Conservation (phyloP, 2,329 filamentous ascomycete species). For the Amesomyces nigricolor region DNA sequence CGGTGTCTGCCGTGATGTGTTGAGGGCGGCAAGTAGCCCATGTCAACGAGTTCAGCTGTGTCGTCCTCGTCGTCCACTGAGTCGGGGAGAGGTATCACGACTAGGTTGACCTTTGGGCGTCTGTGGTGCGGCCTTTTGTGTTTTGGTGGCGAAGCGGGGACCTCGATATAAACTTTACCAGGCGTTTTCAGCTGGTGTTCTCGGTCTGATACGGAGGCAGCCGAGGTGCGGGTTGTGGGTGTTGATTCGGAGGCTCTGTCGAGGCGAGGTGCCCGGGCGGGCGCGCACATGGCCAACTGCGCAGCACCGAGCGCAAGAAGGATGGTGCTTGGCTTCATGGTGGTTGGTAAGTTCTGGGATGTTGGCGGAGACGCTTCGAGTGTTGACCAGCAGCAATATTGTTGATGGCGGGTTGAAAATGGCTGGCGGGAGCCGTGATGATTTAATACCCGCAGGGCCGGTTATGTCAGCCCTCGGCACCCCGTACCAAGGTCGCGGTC, state of each 20-base stretch:
- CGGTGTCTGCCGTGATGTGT: conserved; percentile 16
- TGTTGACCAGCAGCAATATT: not conserved
- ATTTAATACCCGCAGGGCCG: too few relatives aligned
- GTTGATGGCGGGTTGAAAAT: not conserved
- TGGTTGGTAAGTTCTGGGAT: not conserved
- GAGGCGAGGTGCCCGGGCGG: not conserved
- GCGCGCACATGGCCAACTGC: conserved; percentile 15
- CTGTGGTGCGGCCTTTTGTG: conserved; percentile 3
- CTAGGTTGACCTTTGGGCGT: not conserved
- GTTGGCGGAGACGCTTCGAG: too few relatives aligned
- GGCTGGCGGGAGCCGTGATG: too few relatives aligned
- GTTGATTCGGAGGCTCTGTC: not conserved
- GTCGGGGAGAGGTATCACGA: not conserved
- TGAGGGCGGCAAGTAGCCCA: conserved; percentile 1
- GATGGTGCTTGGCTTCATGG: conserved; percentile 20
- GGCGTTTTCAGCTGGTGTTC: not conserved
- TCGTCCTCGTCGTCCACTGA: not conserved
- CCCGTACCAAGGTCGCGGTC: too few relatives aligned
- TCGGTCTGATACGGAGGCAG: not conserved
- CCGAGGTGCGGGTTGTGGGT: not conserved
- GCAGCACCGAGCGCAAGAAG: conserved; percentile 18
- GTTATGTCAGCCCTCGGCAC: too few relatives aligned
- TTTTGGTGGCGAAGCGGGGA: conserved; percentile 2
- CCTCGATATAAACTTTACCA: not conserved
- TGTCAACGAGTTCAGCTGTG: conserved; percentile 2